A percentile compares a stretch with the other conserved stretches of the same genome.
These are phyloP conservation scores for Carex arenaria DNA, from an alignment of 202 grass and related monocot genomes.

Conservation along the genomic window DNA sequence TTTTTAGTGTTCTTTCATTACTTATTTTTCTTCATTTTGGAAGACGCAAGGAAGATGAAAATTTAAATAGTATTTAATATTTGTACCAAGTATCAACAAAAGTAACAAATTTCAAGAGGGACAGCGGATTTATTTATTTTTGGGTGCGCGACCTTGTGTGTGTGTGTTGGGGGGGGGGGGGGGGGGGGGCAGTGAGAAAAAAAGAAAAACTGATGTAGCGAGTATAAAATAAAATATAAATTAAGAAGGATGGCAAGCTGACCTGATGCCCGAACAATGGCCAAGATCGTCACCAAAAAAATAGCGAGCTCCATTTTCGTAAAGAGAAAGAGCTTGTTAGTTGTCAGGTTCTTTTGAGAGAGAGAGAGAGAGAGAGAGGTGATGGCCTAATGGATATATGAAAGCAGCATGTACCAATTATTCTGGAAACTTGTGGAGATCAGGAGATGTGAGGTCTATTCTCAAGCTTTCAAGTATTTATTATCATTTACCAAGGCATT, in stretches of 20 bases:
- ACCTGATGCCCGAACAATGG: conserved; percentile 18
- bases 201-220: background rate
- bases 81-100: background rate
- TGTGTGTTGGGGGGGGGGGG: background rate
- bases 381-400: background rate
- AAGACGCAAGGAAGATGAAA: background rate
- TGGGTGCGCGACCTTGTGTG: too few relatives aligned
- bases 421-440: background rate
- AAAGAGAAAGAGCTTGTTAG: background rate
- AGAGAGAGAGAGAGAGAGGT: background rate
- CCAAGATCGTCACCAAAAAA: background rate
- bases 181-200: background rate
- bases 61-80: background rate
- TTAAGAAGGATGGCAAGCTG: background rate
- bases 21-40: background rate
- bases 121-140: background rate
- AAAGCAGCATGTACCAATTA: background rate
- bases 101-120: background rate
- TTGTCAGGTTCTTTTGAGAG: background rate
- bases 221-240: background rate
- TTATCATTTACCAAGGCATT: background rate
- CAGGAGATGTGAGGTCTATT: background rate
- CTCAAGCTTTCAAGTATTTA: background rate
- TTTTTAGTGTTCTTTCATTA: background rate
- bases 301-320: conserved; percentile 8